Evolutionary conservation across 148 eudicot species (phyloP).

Genomic region (Euryodendron excelsum): DNA sequence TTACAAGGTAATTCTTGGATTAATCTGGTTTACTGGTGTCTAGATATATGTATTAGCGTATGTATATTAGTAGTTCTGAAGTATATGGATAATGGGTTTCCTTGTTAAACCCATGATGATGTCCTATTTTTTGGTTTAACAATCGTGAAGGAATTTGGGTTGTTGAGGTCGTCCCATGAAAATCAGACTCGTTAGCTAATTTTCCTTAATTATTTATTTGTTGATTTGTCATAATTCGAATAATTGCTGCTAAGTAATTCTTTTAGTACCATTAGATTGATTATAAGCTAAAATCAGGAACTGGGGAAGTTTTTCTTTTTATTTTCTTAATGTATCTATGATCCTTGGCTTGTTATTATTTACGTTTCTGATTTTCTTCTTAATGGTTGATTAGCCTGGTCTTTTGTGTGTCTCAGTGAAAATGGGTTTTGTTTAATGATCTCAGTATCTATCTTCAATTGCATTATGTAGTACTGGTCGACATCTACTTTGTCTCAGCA

Average conservation of each 20-base stretch:
- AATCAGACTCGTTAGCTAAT: not conserved
- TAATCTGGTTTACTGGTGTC: no score
- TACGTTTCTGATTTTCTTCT: not conserved
- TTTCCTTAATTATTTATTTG: not conserved
- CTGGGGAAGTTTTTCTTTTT: not conserved
- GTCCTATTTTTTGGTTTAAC: not conserved
- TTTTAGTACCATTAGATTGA: not conserved
- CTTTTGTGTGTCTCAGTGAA: not conserved
- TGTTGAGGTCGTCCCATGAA: not conserved
- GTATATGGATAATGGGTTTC: not conserved
- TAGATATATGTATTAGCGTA: not conserved
- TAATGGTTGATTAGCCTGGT: not conserved
- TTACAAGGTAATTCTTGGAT: slow-evolving; percentile 54
- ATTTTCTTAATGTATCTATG: not conserved
- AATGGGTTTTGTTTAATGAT: not conserved
- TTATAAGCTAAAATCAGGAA: not conserved
- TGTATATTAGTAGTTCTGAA: not conserved
- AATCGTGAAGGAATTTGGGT: not conserved
- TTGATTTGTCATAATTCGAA: no score
- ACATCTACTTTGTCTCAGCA: not conserved
- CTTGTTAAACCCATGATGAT: not conserved
- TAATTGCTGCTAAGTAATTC: not conserved
- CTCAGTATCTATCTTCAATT: not conserved
- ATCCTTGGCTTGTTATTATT: not conserved
- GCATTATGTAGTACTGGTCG: not conserved